Evolutionary conservation across 2,329 filamentous ascomycete species (phyloP), one percentile per base, ranked within the genome.

Genomic region (Pseudocercospora cruenta): DNA sequence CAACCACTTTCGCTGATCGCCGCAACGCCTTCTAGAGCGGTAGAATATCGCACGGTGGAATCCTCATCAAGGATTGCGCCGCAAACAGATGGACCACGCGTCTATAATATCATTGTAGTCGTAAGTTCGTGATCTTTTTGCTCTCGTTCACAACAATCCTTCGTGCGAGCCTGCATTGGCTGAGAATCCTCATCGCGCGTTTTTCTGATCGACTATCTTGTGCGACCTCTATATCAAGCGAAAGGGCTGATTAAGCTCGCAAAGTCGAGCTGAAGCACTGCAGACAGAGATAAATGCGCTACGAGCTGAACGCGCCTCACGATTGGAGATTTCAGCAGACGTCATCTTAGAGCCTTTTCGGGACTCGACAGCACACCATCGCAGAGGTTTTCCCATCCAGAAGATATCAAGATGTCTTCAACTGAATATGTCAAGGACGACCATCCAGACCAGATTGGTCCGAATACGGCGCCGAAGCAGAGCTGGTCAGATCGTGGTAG

Each of bases 391-490:
- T 66, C 57, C 28, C 16, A 43, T 45, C 33, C 16, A 64, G 22
- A 33, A 53, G 19, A 61, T 3, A 16, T 16, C 62, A 65, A 8
- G 26, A 74, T 74, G 71, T 66, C 72, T 57, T 70, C 72, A 4
- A 51, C 64, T 33, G 69, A 73, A 45, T 71, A 72, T 58, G 72
- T 76, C 55, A 81, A 81, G 72, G 78, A 80, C 62, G 78, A 80
- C 60, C 68, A 76, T 58, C 80, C 81, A 26, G 81, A 85, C 73
- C 78, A 73, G 58, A 85, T 85, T 69, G 79, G 78, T 10, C 54
- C 63, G 8, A 78, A 81, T 59, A 75, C 74, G 7, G 70, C 71
- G 16, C 80, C 77, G 0, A 81, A 80, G 72, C 77, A 78, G 54
- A 79, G 78, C 21, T 79, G 81, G 67, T 76, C 76, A 45, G 79